These are phyloP conservation scores for Chalciporus sp. DNA, from an alignment of 1,284 basidiomycete species.

Conservation along the genomic window DNA sequence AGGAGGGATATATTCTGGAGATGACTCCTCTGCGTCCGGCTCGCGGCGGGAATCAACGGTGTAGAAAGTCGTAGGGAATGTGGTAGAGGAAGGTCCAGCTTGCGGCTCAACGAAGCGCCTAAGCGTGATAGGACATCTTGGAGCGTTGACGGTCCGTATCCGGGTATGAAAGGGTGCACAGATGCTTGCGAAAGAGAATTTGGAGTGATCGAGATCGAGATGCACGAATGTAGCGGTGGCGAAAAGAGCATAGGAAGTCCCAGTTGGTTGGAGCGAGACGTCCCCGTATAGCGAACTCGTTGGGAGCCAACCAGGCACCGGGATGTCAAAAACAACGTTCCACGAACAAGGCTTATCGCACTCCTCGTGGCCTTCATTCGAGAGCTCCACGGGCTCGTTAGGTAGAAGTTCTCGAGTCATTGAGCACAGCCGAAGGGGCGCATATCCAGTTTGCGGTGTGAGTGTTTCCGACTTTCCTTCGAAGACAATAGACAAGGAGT, in stretches of 20 bases:
- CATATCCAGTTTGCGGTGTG: constrained; percentile 60
- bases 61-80: constrained; percentile 28
- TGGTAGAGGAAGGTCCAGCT: constrained; percentile 24
- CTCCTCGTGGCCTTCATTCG: constrained; percentile 61
- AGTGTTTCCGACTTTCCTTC: constrained; percentile 76
- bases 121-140: constrained; percentile 41
- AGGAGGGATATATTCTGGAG: constrained; percentile 42
- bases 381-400: constrained; percentile 56
- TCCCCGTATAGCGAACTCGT: constrained; percentile 53
- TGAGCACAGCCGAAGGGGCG: constrained; percentile 63
- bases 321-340: constrained; percentile 72
- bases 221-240: constrained; percentile 61
- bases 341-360: constrained; percentile 56
- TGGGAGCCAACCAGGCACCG: constrained; percentile 79
- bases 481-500: constrained; percentile 70
- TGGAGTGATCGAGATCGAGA: constrained; percentile 41
- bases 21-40: constrained; percentile 6
- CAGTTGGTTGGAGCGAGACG: constrained; percentile 40
- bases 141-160: constrained; percentile 38
- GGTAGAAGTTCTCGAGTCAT: constrained; percentile 62
- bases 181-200: constrained; percentile 48
- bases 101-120: constrained; percentile 49
- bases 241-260: constrained; percentile 66
- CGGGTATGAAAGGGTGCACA: constrained; percentile 51
- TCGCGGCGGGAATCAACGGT: constrained; percentile 27